Evolutionary conservation across 495 filamentous ascomycete genomes (phyloP).

Genomic region (Lichina pygmaea): DNA sequence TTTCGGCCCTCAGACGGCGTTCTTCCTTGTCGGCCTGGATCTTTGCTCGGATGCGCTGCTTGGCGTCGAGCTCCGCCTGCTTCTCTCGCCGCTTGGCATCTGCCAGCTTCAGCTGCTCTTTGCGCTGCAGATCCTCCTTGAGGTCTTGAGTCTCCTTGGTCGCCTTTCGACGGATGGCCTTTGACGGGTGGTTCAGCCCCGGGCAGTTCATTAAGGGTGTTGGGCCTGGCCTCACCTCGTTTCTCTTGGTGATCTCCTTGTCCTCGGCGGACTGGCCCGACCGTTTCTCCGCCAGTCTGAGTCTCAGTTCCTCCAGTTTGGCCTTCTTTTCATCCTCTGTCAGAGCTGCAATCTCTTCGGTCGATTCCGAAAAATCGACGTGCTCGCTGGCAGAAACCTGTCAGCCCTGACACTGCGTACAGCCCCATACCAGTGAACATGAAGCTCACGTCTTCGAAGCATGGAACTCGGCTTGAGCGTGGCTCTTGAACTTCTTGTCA

Average conservation of each 20-base stretch:
- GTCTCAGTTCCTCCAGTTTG: conserved; percentile 43
- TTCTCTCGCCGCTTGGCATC: conserved; percentile 67
- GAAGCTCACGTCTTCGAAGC: conserved; percentile 46
- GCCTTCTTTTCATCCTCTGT: conserved; percentile 78
- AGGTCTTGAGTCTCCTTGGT: conserved; percentile 51
- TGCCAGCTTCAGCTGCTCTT: conserved; percentile 76
- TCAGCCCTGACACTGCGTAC: not conserved
- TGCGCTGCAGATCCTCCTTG: conserved; percentile 62
- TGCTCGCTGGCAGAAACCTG: conserved; percentile 28
- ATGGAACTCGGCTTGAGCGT: conserved; percentile 65
- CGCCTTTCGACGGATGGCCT: conserved; percentile 71
- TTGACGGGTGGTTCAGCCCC: not conserved
- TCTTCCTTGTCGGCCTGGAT: conserved; percentile 81
- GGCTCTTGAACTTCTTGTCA: conserved; percentile 63
- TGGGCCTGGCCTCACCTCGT: conserved; percentile 31
- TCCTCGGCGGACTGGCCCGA: conserved; percentile 43
- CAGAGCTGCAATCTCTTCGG: conserved; percentile 67
- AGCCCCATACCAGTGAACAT: not conserved
- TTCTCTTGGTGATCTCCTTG: conserved; percentile 62
- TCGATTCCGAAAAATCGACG: conserved; percentile 78
- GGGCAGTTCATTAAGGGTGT: not conserved
- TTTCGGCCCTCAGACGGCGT: conserved; percentile 53
- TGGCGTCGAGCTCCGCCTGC: conserved; percentile 60
- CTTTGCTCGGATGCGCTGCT: conserved; percentile 65
- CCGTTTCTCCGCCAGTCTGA: conserved; percentile 46